Base-by-base conservation (phyloP, 2,329 filamentous ascomycete species). In the Nannizzia gypsea region DNA sequence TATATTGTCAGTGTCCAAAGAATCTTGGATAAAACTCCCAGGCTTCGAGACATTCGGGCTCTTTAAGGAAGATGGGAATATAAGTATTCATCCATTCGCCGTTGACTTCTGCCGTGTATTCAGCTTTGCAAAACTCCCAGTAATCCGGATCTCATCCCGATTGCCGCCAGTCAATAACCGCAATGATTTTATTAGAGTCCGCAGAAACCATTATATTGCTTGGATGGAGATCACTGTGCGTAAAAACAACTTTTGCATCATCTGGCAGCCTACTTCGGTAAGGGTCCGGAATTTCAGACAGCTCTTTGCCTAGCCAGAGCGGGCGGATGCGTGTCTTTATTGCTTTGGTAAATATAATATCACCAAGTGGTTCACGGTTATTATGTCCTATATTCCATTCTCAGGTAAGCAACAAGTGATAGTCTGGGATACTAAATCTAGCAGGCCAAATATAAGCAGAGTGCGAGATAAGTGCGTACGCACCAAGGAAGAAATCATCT, bases 191-290 rank as follows among this genome's bases (percentile, higher is more conserved):
- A 48, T 64, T 65, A 9, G 61, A 69, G 20, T 60, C 17, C 26
- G 55, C 55, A 17, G 66, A 66, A 24, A 71, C 48, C n/a, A 72
- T 66, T 42, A 73, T 66, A 46, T 73, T 73, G 46, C 66, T 69
- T 34, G 57, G 69, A 62, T 72, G 69, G 38, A 74, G 66, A 64
- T 74, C 71, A 26, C 64, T 66, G 61, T 73, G 70, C 1, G 69
- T 73, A 58, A 72, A 72, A 17, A 65, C 68, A 31, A 73, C 72
- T 11, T 63, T 59, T 58, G 66, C 64, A 61, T 70, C 62, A 63
- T 71, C 68, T 5, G 67, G 67, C 2, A 72, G 63, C 3, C 68
- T 63, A 44, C 68, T 44, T 28, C 69, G 67, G 55, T 67, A 71
- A 42, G 69, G 67, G 56, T 72, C 69, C 1, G 68, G 57, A 31